phyloP scores from a whole-genome alignment of 1,284 basidiomycete species.

The Trametes hirsuta region DNA sequence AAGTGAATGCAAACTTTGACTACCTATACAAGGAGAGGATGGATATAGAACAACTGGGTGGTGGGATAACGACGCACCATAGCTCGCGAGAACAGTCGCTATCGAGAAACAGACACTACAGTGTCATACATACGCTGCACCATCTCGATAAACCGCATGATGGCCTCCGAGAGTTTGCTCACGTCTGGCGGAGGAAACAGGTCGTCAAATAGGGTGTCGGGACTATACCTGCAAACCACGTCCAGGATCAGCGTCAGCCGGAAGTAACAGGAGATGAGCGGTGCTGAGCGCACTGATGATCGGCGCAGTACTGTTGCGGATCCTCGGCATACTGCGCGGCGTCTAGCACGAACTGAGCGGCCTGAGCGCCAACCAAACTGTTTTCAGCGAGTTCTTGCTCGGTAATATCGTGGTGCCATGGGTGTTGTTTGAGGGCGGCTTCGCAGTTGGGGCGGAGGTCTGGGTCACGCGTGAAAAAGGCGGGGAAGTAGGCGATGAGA shows the following conservation, averaged over 20 bases:
- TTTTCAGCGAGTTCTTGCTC: constrained; percentile 13
- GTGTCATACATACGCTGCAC: background rate
- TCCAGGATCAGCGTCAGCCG: background rate
- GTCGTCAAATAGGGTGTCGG: background rate
- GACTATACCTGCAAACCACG: background rate
- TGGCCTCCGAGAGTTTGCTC: background rate
- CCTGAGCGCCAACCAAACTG: constrained; percentile 1
- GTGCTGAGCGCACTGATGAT: constrained; percentile 10
- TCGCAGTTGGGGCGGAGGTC: background rate
- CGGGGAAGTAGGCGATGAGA: constrained; percentile 25
- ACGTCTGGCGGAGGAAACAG: constrained; percentile 7
- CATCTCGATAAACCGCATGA: constrained; percentile 2
- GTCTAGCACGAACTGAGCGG: constrained; percentile 17
- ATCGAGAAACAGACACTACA: background rate
- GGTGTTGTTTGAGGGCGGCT: background rate
- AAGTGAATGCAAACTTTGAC: too few relatives aligned
- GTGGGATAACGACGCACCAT: too few relatives aligned
- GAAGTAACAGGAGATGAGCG: background rate
- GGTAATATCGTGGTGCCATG: constrained; percentile 19
- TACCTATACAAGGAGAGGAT: too few relatives aligned
- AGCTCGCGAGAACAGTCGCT: background rate
- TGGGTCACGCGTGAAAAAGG: constrained; percentile 12
- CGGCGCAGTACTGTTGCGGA: constrained; percentile 12
- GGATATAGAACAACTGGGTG: too few relatives aligned
- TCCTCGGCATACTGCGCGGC: constrained; percentile 16